Evolutionary conservation across 192 early-diverging fungal genomes (phyloP), one percentile per base, ranked within the genome.

Genomic region (Backusella tuberculispora): DNA sequence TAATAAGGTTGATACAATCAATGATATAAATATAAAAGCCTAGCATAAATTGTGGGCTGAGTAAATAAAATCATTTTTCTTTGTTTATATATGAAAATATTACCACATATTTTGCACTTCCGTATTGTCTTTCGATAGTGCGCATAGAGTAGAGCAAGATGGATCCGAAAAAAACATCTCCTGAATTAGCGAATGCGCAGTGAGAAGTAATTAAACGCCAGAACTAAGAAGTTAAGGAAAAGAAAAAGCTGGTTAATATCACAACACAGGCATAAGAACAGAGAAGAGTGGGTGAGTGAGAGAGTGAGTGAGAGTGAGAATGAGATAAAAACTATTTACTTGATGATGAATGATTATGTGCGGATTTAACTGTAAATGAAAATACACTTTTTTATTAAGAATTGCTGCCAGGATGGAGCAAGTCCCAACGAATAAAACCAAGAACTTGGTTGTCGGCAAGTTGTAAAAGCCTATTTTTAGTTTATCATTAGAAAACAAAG

Each of bases 91-190:
- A 34, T 34, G 29, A 34, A 34, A 34, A 34, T 2, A 34, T 64
- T 88, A 87, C 89, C 44, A 78, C 83, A 77, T 89, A 92, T 80
- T 92, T 92, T 19, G 83, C 73, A 41, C 82, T 83, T 38, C 90
- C 89, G 80, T 84, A 92, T 21, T 85, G 86, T 26, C 88, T 85
- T 71, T 92, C 90, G 66, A 92, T 83, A 19, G 85, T 77, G 38
- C 87, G 73, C 71, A 90, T 78, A 41, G 88, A 78, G 69, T 90
- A 92, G 7, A 92, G 68, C 6, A 90, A 64, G 40, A 92, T 53
- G 12, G 84, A 79, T n/a, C 85, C 90, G 44, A 88, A 86, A n/a
- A 90, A 77, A 19, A 89, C 71, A 69, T 92, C 88, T 3, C 85
- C 81, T 12, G 88, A 86, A 41, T 80, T 87, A 6, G 84, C 76